Base-by-base conservation (phyloP, 176 grass and related monocot species). In the Rhipidocladum racemiflorum region DNA sequence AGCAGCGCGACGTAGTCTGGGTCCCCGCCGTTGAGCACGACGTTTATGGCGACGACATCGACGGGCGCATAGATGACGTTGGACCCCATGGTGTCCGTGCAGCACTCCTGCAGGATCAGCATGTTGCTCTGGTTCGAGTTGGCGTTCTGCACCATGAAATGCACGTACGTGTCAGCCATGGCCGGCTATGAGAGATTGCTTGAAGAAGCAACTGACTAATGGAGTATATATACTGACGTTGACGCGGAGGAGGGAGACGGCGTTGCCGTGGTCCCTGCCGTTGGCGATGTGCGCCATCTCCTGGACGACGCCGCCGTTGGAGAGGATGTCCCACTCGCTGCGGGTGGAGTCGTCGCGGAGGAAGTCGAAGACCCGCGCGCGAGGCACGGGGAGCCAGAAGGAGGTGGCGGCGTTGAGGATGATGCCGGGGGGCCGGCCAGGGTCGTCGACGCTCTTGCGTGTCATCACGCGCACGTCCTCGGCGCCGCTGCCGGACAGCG, bases 231-330 rank as follows among this genome's bases (percentile, higher is more conserved):
- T 62, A 79, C 84, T 87, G 61, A 93, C 94, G 15, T 94, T 87
- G 79, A 97, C 94, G 0, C 90, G 92, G 59, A 97, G 85, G 28
- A 97, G 90, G 4, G 92, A 92, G 68, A 94, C 94, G 0, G 87
- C 91, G 27, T 97, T 94, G 40, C 89, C 94, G 7, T 97, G 90
- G 68, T 97, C 90, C 8, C 78, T 78, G 80, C 94, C 92, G 0
- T 89, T 92, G 38, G 94, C 94, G 15, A 97, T 89, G 68, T 91
- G 94, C 0, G 92, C 94, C 90, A 94, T 92, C 82, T 97, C 94
- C 67, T 92, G 92, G 23, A 97, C 94, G 3, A 85, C 84, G 2
- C 92, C 92, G 1, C 92, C 92, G 13, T 91, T 94, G 55, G 90
- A 92, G 45, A 97, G 83, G 79, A 94, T 92, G 72, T 97, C 92